phyloP scores from a whole-genome alignment of 106 monocot species.

The Dioscorea alata region DNA sequence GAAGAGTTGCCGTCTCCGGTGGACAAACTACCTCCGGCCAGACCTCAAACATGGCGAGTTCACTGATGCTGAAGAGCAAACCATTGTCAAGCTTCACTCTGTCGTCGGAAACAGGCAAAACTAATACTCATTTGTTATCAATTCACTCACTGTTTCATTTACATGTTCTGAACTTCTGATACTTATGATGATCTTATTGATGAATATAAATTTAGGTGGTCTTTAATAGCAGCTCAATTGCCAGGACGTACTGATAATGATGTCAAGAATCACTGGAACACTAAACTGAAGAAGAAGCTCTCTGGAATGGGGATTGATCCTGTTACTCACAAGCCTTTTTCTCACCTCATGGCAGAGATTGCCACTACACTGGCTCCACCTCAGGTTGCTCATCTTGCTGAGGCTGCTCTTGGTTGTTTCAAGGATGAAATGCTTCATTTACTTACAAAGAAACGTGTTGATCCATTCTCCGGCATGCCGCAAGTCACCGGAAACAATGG shows the following conservation, averaged over 20 bases:
- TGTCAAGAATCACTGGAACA: conserved; percentile 99
- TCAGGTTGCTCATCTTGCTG: conserved; percentile 85
- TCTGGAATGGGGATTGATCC: conserved; percentile 95
- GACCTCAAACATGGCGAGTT: conserved; percentile 97
- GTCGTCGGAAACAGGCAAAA: conserved; percentile 81
- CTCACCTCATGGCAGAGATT: conserved; percentile 97
- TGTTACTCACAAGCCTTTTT: conserved; percentile 96
- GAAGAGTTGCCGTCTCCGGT: conserved; percentile 95
- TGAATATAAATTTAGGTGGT: conserved; percentile 44
- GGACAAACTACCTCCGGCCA: conserved; percentile 97
- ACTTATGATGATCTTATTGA: not conserved
- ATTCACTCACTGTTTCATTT: too few relatives aligned
- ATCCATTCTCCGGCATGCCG: conserved; percentile 14
- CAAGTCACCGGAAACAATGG: not conserved
- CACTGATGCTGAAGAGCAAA: conserved; percentile 76
- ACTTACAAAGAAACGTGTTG: conserved; percentile 66
- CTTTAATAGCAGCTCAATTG: conserved; percentile 81
- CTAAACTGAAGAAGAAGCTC: conserved; percentile 97
- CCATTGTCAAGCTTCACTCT: conserved; percentile 86
- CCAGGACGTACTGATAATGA: conserved; percentile 95
- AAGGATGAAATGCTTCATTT: conserved; percentile 99
- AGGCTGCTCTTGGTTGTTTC: conserved; percentile 99
- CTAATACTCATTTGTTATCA: too few relatives aligned
- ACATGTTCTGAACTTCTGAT: too few relatives aligned
- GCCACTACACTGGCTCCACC: conserved; percentile 81